Percentiles rank a stretch among this genome's conserved stretches.
Conservation (phyloP, 768 basidiomycete genomes). For the Leccinum rimulosum region DNA sequence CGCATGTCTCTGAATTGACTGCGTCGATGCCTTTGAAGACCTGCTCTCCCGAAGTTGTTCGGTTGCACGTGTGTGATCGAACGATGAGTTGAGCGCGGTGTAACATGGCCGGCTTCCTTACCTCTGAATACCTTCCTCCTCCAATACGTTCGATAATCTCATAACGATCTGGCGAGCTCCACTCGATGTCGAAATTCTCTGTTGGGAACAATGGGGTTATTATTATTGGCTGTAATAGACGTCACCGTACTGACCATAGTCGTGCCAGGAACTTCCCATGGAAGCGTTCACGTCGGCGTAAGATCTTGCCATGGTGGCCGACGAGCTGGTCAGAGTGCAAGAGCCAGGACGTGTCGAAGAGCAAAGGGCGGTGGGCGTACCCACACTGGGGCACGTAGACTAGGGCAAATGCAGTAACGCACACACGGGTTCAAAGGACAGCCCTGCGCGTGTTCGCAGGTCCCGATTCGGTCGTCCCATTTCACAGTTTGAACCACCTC, state of each 20-base stretch:
- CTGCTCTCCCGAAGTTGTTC: slow-evolving; percentile 23
- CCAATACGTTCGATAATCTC: slow-evolving; percentile 64
- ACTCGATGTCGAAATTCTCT: slow-evolving; percentile 61
- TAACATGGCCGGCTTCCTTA: slow-evolving; percentile 12
- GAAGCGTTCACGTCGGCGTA: slow-evolving; percentile 58
- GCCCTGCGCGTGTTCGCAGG: slow-evolving; percentile 16
- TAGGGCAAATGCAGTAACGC: slow-evolving; percentile 16
- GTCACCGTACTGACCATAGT: slow-evolving; percentile 46
- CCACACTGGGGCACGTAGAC: slow-evolving; percentile 28
- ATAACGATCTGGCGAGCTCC: slow-evolving; percentile 66
- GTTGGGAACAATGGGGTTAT: background rate
- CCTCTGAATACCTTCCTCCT: slow-evolving; percentile 67
- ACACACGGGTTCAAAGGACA: slow-evolving; percentile 9
- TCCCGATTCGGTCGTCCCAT: slow-evolving; percentile 4
- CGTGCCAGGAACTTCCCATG: slow-evolving; percentile 59
- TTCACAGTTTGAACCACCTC: background rate
- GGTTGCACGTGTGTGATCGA: background rate
- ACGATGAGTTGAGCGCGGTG: background rate
- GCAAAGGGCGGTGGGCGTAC: slow-evolving; percentile 16
- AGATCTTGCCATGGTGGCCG: slow-evolving; percentile 43
- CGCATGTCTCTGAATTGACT: slow-evolving; percentile 50
- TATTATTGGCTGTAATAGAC: background rate
- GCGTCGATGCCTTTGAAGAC: slow-evolving; percentile 62
- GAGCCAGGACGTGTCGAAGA: slow-evolving; percentile 15
- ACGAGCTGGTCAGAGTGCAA: slow-evolving; percentile 14